phyloP scores from a whole-genome alignment of 2,329 filamentous ascomycete genomes.

The Microcyclosporella mali region DNA sequence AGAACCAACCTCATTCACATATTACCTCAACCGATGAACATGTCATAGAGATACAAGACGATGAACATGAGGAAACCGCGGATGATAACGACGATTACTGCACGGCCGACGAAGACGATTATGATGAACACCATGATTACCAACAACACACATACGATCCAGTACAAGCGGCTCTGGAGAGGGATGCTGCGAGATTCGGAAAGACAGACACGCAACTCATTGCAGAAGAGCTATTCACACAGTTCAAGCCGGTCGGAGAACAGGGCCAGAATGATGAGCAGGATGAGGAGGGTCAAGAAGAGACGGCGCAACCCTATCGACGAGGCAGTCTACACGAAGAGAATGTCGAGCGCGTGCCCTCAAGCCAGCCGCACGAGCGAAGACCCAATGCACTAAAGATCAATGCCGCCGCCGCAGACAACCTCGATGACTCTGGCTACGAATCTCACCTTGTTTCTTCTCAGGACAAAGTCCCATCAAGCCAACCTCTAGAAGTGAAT shows the following conservation, averaged over 20 bases:
- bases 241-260: neutral
- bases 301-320: neutral
- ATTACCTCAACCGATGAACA: neutral
- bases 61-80: neutral
- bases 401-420: neutral
- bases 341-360: slow-evolving; percentile 2
- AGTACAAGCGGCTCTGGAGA: slow-evolving; percentile 14
- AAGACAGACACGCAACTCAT: slow-evolving; percentile 11
- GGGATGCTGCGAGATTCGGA: slow-evolving; percentile 16
- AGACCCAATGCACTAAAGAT: neutral
- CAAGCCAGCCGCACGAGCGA: slow-evolving; percentile 8
- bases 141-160: slow-evolving; percentile 18
- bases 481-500: neutral
- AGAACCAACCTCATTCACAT: too few species aligned
- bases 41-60: slow-evolving; percentile 6
- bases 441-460: neutral
- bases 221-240: slow-evolving; percentile 1
- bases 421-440: slow-evolving; percentile 7
- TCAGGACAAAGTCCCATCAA: neutral
- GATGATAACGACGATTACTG: neutral
- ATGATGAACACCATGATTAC: slow-evolving; percentile 5
- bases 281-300: slow-evolving; percentile 1
- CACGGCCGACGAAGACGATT: slow-evolving; percentile 1
- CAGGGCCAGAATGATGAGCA: neutral
- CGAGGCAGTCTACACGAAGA: neutral